A percentile compares a stretch with the other conserved stretches of the same genome.
phyloP scores from a whole-genome alignment of 768 basidiomycete species.

The Chalciporus chontae region DNA sequence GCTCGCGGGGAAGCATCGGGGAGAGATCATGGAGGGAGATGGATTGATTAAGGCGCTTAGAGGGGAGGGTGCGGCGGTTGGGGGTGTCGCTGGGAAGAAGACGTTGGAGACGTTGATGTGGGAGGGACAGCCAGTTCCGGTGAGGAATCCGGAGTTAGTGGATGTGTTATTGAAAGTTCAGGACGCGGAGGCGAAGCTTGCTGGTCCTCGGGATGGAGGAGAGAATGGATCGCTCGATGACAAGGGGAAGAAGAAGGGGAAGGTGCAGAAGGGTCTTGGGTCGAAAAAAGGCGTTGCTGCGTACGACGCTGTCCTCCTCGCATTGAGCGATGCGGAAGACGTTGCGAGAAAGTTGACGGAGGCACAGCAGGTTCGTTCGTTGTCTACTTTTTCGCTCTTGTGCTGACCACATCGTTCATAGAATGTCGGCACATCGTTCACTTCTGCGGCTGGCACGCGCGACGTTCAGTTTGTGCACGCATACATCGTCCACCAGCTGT shows the following conservation, averaged over 20 bases:
- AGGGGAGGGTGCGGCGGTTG: slow-evolving; percentile 36
- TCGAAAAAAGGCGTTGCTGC: slow-evolving; percentile 80
- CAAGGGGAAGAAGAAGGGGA: slow-evolving; percentile 35
- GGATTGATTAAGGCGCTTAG: slow-evolving; percentile 49
- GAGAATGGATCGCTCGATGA: slow-evolving; percentile 26
- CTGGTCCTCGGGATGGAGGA: slow-evolving; percentile 28
- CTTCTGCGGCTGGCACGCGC: slow-evolving; percentile 46
- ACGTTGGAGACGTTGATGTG: slow-evolving; percentile 63
- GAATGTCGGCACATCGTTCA: slow-evolving; percentile 39
- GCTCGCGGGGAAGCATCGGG: slow-evolving; percentile 52
- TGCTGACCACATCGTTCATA: slow-evolving; percentile 22
- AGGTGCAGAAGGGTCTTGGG: slow-evolving; percentile 34
- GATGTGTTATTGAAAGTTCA: slow-evolving; percentile 83
- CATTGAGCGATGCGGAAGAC: slow-evolving; percentile 87
- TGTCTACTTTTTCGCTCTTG: neutral
- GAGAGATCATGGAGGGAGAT: slow-evolving; percentile 60
- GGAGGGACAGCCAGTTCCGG: slow-evolving; percentile 81
- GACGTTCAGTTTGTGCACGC: slow-evolving; percentile 85
- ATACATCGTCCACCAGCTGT: slow-evolving; percentile 83
- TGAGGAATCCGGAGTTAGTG: slow-evolving; percentile 89
- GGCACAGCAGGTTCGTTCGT: slow-evolving; percentile 66
- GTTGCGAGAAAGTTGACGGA: slow-evolving; percentile 78
- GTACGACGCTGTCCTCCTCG: slow-evolving; percentile 80
- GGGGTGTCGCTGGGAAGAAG: slow-evolving; percentile 42
- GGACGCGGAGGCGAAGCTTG: slow-evolving; percentile 63